Evolutionary conservation across 1,139 yeast species (phyloP).

Genomic region (Sporopachydermia cereana): DNA sequence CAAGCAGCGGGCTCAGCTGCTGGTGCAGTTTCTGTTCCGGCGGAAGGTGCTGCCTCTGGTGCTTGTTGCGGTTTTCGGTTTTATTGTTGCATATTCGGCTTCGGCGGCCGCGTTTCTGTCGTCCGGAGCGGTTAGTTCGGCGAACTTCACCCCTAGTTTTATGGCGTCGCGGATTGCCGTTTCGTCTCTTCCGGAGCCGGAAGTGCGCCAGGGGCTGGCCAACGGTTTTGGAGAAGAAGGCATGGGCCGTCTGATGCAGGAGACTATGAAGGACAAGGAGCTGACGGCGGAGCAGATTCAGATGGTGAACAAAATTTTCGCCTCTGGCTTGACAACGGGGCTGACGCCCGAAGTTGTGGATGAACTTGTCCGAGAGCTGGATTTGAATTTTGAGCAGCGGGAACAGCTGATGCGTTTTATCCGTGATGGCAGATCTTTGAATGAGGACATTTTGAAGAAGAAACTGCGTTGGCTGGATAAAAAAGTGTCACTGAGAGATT

Average conservation of each 20-base stretch:
- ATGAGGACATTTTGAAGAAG: slow-evolving; percentile 4
- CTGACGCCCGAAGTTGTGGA: neutral
- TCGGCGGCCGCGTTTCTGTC: neutral
- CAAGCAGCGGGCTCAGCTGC: neutral
- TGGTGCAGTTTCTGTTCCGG: neutral
- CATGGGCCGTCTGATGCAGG: neutral
- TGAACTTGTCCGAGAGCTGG: slow-evolving; percentile 4
- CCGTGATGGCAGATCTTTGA: neutral
- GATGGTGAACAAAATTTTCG: slow-evolving; percentile 1
- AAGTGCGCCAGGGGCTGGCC: neutral
- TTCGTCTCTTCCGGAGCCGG: neutral
- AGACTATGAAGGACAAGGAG: neutral
- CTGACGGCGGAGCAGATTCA: neutral
- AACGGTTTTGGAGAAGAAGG: slow-evolving; percentile 3
- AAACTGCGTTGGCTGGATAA: neutral
- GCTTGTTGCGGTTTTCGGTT: neutral
- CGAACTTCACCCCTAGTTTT: neutral
- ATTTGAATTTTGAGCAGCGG: slow-evolving; percentile 4
- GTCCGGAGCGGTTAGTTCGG: neutral
- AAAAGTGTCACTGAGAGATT: neutral
- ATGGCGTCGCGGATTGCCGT: neutral
- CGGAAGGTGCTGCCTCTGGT: neutral
- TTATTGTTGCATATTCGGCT: neutral
- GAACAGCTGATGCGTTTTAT: slow-evolving; percentile 1
- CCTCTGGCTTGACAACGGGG: neutral